These are phyloP conservation scores for Phytophthora cryptogea DNA, from an alignment of 352 stramenopile genomes.

Conservation along the genomic window DNA sequence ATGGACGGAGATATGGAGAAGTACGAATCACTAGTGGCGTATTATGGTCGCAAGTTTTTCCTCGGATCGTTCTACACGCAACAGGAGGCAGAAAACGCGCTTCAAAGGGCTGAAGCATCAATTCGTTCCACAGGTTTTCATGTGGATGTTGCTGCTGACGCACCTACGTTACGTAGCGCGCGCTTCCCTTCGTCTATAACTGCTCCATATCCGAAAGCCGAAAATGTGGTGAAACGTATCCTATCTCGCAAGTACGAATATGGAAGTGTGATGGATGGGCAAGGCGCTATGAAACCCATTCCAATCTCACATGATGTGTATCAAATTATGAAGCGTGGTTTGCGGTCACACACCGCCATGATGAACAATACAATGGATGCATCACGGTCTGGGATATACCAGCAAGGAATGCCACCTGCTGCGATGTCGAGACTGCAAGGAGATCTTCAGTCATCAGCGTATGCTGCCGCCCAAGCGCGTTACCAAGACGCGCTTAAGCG, in stretches of 20 bases:
- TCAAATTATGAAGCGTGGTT: constrained; percentile 34
- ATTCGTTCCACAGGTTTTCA: constrained; percentile 44
- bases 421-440: constrained; percentile 30
- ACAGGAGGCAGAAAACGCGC: constrained; percentile 49
- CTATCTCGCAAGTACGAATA: constrained; percentile 64
- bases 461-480: constrained; percentile 26
- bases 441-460: constrained; percentile 31
- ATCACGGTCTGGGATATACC: constrained; percentile 16
- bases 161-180: constrained; percentile 19
- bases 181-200: constrained; percentile 46
- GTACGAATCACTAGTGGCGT: constrained; percentile 49
- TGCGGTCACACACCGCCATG: constrained; percentile 29
- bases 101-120: constrained; percentile 41
- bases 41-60: constrained; percentile 51
- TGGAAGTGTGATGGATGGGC: constrained; percentile 39
- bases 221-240: constrained; percentile 43
- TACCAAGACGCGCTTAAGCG: constrained; percentile 46
- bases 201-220: constrained; percentile 44
- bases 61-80: constrained; percentile 55
- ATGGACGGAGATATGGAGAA: constrained; percentile 56
- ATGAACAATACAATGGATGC: constrained; percentile 27
- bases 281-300: constrained; percentile 34
- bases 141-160: constrained; percentile 31
- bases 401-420: constrained; percentile 24
- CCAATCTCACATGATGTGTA: constrained; percentile 55